Conservation (phyloP, 75 land plant genomes). For the Sequoia sempervirens region DNA sequence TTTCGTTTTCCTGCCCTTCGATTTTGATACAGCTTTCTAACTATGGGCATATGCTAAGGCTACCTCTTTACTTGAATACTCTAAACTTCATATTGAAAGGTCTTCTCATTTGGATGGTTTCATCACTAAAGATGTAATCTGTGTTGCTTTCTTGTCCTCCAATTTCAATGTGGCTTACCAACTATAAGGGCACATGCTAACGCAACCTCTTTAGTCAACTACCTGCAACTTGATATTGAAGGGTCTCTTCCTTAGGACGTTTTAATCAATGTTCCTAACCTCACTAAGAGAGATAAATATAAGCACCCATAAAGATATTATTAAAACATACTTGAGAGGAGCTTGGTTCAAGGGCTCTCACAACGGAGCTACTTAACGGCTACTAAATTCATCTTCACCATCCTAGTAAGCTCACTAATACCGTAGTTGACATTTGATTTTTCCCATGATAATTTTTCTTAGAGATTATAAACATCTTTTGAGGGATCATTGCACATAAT, state of each 20-base stretch:
- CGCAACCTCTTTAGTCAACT: background rate
- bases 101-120: too few species aligned
- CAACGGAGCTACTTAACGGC: background rate
- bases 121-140: too few species aligned
- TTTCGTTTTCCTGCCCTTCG: too few species aligned
- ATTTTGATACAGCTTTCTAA: too few species aligned
- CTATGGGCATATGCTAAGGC: too few species aligned
- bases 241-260: background rate
- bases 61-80: too few species aligned
- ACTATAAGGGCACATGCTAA: background rate
- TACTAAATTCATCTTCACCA: background rate
- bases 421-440: background rate
- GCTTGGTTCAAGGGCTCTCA: background rate
- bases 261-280: background rate
- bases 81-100: too few species aligned
- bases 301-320: background rate
- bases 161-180: background rate
- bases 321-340: background rate
- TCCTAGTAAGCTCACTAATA: background rate
- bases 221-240: background rate
- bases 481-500: too few species aligned
- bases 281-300: background rate
- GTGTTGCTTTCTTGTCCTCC: background rate
- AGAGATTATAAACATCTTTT: background rate
- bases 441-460: too few species aligned